A percentile compares a stretch with the other conserved stretches of the same genome.
Evolutionary conservation across 2,329 filamentous ascomycete genomes (phyloP).

Genomic region (Amylocarpus encephaloides): DNA sequence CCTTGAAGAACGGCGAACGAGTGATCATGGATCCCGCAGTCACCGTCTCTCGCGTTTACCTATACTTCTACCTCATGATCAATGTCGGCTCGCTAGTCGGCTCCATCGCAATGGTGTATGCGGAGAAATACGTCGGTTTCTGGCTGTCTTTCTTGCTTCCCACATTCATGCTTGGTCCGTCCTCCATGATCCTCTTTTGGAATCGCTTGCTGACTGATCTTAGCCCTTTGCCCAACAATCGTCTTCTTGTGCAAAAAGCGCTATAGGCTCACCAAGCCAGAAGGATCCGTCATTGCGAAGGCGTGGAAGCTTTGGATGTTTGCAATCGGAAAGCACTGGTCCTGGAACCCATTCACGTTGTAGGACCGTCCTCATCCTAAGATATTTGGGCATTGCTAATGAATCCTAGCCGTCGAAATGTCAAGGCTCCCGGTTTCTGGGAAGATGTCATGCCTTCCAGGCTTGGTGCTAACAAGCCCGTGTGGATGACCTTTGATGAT

Average conservation of each 20-base stretch:
- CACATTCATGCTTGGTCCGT: constrained; percentile 18
- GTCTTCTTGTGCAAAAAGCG: constrained; percentile 48
- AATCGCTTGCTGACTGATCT: constrained; percentile 20
- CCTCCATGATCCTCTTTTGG: too few relatives aligned
- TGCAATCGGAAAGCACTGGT: constrained; percentile 39
- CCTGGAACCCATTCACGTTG: constrained; percentile 45
- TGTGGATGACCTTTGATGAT: constrained; percentile 77
- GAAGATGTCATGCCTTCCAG: constrained; percentile 50
- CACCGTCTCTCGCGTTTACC: constrained; percentile 30
- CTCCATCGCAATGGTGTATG: constrained; percentile 43
- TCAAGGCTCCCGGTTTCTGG: constrained; percentile 54
- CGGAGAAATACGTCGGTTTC: constrained; percentile 47
- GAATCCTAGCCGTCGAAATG: constrained; percentile 38
- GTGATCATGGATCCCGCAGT: constrained; percentile 32
- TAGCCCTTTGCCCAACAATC: constrained; percentile 50
- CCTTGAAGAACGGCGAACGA: constrained; percentile 25
- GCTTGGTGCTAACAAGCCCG: constrained; percentile 52
- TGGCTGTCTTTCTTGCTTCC: constrained; percentile 40
- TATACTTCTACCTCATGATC: constrained; percentile 46
- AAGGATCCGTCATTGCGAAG: constrained; percentile 55
- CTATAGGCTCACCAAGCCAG: constrained; percentile 42
- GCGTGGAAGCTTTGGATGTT: constrained; percentile 45
- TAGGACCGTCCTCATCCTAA: constrained; percentile 32
- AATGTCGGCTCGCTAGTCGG: constrained; percentile 41
- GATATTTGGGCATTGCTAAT: not conserved